Base-by-base conservation (phyloP, 768 basidiomycete species). In the Candolleomyces eurysporus region DNA sequence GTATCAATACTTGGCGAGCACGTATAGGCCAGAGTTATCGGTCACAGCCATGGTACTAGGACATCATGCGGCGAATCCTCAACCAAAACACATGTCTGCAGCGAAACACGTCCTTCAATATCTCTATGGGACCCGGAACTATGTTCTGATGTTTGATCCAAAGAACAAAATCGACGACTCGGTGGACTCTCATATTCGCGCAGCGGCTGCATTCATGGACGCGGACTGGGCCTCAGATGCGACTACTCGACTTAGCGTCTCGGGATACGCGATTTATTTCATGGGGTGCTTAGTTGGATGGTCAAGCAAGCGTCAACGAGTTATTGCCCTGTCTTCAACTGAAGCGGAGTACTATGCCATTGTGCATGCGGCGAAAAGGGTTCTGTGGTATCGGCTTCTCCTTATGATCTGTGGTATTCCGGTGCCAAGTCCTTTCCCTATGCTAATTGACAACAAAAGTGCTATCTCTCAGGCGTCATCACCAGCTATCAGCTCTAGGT, bases 321-420 rank as follows among this genome's bases (percentile, higher is more conserved):
- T n/a, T 6, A 70, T 77, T 2, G 69, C 75, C 1, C 65, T 72
- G 2, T 77, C 76, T 4, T 75, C 73, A 3, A 68, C 69, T 0
- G 73, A 78, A 46, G 71, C 76, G 2, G 75, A 80, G 59, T 78
- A 80, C 61, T 72, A 78, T 53, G 73, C 76, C 0, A 57, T 67
- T 3, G 65, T 69, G 2, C 63, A 74, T 50, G 69, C 73, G 21
- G 58, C 69, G 13, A 64, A 71, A 14, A 65, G 68, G 48, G 64
- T 64, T 5, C 65, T 70, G 42, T 71, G 75, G 74, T 42, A 75
- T 52, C 62, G 71, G 3, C 31, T 68, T 2, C 66, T 75, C 36
- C 58, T 72, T 4, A 52, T 46, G 19, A 10, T 40, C 4, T 30
- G 64, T 1, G 14, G 64, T 36, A 19, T 64, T 2, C 62, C 60